Evolutionary conservation across 2,329 filamentous ascomycete species (phyloP), one percentile per base, ranked within the genome.

Genomic region (Lizonia empirigonia): DNA sequence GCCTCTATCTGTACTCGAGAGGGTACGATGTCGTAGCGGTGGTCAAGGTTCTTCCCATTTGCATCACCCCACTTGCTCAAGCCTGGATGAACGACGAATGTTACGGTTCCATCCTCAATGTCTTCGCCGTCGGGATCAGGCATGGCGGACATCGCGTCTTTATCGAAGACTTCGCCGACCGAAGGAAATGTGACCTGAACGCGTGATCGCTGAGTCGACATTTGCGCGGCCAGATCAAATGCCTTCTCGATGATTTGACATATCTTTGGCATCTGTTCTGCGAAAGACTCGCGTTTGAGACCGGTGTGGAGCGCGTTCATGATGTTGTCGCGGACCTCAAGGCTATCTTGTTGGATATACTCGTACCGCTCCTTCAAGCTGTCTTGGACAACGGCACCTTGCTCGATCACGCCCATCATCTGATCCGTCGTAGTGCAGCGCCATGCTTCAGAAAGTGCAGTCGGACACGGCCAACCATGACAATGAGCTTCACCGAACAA

Each of bases 1-100:
- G 29, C 15, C 13, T 53, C 39, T 3, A 53, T 30, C 32, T 57
- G 45, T 2, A 60, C 50, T 1, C 54, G 24, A 16, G 44, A 16
- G 20, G 50, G 52, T 0, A 60, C 53, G 9, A 64, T 60, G 9
- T 60, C 57, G 22, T 61, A 54, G 5, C 51, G 38, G 1, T 58
- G 33, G 10, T 62, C 58, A 13, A 65, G 32, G 18, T 61, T 36
- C 38, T 59, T 58, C 2, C 63, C 64, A 19, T 60, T 47, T 0
- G 47, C 48, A 57, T 68, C 54, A 1, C 64, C 66, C 65, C 63
- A 69, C 19, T 66, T 66, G 0, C 50, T 54, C 1, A 69, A 42
- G 1, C 63, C 63, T 0, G 63, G 66, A 2, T 55, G 59, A 10
- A 62, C 35, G 12, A 61, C 29, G 36, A 62, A 62, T 0, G 55